Percentiles rank a stretch among this genome's conserved stretches.
These are phyloP conservation scores for Phytophthora ramorum DNA, from an alignment of 352 stramenopile species.

Conservation along the genomic window DNA sequence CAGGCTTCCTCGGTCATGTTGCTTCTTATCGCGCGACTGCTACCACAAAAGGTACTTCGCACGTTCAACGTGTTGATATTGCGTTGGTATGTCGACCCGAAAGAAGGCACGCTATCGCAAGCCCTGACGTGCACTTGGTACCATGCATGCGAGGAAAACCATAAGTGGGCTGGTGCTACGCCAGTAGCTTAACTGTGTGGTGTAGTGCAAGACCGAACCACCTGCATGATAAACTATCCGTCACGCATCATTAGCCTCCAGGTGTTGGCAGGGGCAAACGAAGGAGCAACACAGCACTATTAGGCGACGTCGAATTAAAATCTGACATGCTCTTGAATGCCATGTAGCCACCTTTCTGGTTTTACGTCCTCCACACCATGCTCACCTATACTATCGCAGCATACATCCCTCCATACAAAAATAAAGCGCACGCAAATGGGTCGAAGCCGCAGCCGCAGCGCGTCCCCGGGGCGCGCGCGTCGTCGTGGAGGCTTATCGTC, in stretches of 20 bases:
- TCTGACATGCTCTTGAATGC: too few relatives aligned
- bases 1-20: conserved; percentile 5
- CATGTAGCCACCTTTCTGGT: not conserved
- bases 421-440: conserved; percentile 20
- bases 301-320: not conserved
- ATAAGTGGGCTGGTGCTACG: not conserved
- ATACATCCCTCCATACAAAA: not conserved
- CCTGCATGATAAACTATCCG: too few relatives aligned
- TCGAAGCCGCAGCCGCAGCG: conserved; percentile 40
- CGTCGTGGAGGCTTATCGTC: conserved; percentile 20
- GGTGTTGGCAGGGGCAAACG: not conserved
- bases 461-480: conserved; percentile 36
- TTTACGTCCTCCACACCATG: not conserved
- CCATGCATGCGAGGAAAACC: not conserved
- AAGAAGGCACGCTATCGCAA: conserved; percentile 2
- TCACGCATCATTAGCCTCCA: not conserved
- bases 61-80: conserved; percentile 28
- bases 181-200: not conserved
- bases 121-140: conserved; percentile 6
- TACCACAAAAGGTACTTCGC: conserved; percentile 13
- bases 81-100: conserved; percentile 11
- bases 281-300: not conserved
- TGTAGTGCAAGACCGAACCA: not conserved
- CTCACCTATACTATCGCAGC: not conserved
- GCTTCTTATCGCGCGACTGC: conserved; percentile 9